phyloP scores from a whole-genome alignment of 805 yeast species.

The Pichia gijzeniarum region DNA sequence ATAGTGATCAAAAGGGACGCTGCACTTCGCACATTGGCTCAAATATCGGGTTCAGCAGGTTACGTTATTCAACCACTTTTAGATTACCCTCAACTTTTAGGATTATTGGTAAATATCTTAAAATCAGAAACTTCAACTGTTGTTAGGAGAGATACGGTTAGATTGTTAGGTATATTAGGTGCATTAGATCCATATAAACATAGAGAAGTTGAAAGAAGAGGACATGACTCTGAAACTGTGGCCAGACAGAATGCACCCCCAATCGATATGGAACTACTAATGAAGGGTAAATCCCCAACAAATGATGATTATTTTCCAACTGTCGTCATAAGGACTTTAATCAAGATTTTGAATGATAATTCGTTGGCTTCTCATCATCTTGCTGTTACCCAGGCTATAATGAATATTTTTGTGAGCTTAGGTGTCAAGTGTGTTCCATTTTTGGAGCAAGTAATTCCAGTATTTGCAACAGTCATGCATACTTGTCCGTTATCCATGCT shows the following conservation, averaged over 20 bases:
- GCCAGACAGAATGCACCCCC: constrained; percentile 85
- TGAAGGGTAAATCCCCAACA: constrained; percentile 93
- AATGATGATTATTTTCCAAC: constrained; percentile 92
- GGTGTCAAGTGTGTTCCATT: constrained; percentile 89
- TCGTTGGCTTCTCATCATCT: constrained; percentile 84
- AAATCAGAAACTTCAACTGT: constrained; percentile 71
- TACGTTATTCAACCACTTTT: constrained; percentile 90
- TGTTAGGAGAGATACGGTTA: constrained; percentile 81
- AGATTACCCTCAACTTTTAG: constrained; percentile 85
- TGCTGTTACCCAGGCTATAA: constrained; percentile 88
- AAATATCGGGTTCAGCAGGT: constrained; percentile 83
- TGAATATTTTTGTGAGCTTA: constrained; percentile 82
- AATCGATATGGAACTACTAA: constrained; percentile 78
- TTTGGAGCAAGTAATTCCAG: constrained; percentile 81
- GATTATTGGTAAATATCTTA: constrained; percentile 72
- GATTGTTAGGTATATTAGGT: constrained; percentile 87
- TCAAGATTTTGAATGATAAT: constrained; percentile 79
- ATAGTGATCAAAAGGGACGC: constrained; percentile 85
- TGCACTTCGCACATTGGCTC: constrained; percentile 82
- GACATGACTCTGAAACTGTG: constrained; percentile 30
- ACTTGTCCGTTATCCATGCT: constrained; percentile 71
- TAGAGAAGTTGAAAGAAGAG: constrained; percentile 72
- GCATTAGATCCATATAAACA: constrained; percentile 96
- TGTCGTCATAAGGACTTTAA: constrained; percentile 79
- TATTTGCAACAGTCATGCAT: constrained; percentile 78